Base-by-base conservation (phyloP, 352 stramenopile species). In the Pythium angustatum region DNA sequence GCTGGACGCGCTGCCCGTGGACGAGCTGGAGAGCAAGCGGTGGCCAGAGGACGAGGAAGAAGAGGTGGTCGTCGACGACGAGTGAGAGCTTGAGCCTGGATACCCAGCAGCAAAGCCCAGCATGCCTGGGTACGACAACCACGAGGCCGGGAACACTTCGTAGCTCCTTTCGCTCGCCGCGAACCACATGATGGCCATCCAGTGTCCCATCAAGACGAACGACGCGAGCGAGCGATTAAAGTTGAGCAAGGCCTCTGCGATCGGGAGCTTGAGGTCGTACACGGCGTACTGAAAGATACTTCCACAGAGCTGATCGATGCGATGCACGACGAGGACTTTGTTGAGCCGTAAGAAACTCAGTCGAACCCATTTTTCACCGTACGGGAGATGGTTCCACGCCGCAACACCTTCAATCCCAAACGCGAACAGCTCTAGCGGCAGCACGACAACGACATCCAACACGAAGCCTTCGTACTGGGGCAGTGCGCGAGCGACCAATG, bases 101-200 rank as follows among this genome's bases (percentile, higher is more conserved):
- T 69, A 65, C 21, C 60, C 65, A 2, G 71, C 64, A 4, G 49
- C 58, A 36, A 64, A 69, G 30, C 73, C 58, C 9, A 90, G 71
- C 83, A 90, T 87, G 2, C 81, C 83, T 0, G 73, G 66, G 4
- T 71, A 78, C n/a, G 79, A 71, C 10, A 89, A 64, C 83, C 83
- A 92, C 43, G 83, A 92, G 19, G 69, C 58, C 0, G 59, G 24
- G 36, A 82, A 88, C 26, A 61, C 38, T 6, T 79, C 36, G 17
- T 71, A 75, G 6, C 69, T 64, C 10, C 76, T 50, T 33, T 86
- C 71, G 26, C 78, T 83, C 3, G 73, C 69, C 0, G 75, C 61
- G 61, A 77, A 90, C 81, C 81, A 90, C 26, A 81, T 61, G 27
- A 79, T 89, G 2, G 79, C 81, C 44, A 92, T 72, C 24, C 81